These are phyloP conservation scores for Diplodia mutila DNA, from an alignment of 2,329 filamentous ascomycete species.

Conservation along the genomic window DNA sequence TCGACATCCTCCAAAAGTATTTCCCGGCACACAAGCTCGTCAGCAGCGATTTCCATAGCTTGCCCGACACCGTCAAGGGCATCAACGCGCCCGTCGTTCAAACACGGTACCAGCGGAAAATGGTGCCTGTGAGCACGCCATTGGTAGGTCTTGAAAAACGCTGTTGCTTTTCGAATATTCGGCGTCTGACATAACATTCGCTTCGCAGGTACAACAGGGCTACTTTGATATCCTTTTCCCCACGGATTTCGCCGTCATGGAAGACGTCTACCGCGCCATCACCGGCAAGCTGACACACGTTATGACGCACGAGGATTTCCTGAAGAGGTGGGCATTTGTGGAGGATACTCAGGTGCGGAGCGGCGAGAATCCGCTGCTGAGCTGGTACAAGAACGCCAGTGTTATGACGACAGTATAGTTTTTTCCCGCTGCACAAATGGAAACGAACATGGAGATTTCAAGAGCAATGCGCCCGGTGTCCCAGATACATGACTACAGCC, in stretches of 20 bases:
- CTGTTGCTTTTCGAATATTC: not conserved
- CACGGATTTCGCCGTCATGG: conserved; percentile 88
- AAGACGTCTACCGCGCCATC: conserved; percentile 88
- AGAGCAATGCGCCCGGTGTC: not conserved
- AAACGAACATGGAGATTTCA: not conserved
- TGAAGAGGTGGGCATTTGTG: conserved; percentile 85
- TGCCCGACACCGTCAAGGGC: conserved; percentile 81
- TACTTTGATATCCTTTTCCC: conserved; percentile 99
- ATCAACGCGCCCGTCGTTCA: conserved; percentile 95
- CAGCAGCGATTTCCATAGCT: conserved; percentile 84
- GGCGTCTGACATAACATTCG: not conserved
- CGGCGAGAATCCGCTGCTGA: conserved; percentile 90
- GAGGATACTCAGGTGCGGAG: conserved; percentile 86
- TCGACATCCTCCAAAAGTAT: conserved; percentile 82
- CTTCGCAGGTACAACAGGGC: conserved; percentile 82
- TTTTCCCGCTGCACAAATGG: not conserved
- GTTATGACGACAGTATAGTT: conserved; percentile 81
- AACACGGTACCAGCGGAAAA: conserved; percentile 84
- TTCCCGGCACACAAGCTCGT: conserved; percentile 90
- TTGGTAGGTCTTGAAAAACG: conserved; percentile 63
- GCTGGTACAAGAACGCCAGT: conserved; percentile 94
- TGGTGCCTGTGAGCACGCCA: conserved; percentile 87
- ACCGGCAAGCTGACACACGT: conserved; percentile 90
- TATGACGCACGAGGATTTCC: conserved; percentile 85
- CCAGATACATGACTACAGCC: not conserved